Evolutionary conservation across 2,329 filamentous ascomycete species (phyloP), one percentile per base, ranked within the genome.

Genomic region (Zasmidium angulare): DNA sequence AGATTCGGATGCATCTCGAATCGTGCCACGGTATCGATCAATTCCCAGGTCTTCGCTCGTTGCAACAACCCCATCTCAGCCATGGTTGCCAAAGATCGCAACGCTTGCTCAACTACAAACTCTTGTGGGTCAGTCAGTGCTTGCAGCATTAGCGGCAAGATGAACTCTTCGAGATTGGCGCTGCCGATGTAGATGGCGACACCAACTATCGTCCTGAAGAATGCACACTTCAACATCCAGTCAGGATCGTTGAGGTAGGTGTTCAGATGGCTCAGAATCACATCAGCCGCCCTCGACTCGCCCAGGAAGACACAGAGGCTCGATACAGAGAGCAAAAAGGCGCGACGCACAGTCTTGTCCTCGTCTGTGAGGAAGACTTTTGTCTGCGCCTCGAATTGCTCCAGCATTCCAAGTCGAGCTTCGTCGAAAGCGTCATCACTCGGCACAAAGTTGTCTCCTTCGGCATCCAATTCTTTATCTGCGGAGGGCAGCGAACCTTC

Each of bases 231-330:
- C 29, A 99, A 79, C 73, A 91, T 91, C 95, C 95, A 99, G 72
- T 99, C 93, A 46, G 89, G 86, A 69, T 98, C 95, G 66, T 99
- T 99, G 9, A 99, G 78, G 69, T 99, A 99, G 0, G 95, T 99
- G 71, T 98, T 98, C 24, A 99, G 80, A 76, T 99, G 95, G 29
- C 92, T 96, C 21, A 99, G 79, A 17, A 99, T 87, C n/a, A 99
- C 91, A 71, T 99, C 95, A 72, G 96, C 97, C 1, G 93, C 89
- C 70, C 92, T 89, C n/a, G 88, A 84, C 61, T 90, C 93, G 2
- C 91, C 92, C 66, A 99, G 98, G 75, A 99, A 98, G 66, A 97
- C 86, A 72, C 95, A 99, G 1, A 99, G 81, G 63, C 92, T 90
- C 0, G 93, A 89, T 0, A 99, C 93, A 7, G 95, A 98, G 9